Percentiles rank a stretch among this genome's conserved stretches.
Conservation (phyloP, 805 yeast species). For the Hanseniaspora meyeri region DNA sequence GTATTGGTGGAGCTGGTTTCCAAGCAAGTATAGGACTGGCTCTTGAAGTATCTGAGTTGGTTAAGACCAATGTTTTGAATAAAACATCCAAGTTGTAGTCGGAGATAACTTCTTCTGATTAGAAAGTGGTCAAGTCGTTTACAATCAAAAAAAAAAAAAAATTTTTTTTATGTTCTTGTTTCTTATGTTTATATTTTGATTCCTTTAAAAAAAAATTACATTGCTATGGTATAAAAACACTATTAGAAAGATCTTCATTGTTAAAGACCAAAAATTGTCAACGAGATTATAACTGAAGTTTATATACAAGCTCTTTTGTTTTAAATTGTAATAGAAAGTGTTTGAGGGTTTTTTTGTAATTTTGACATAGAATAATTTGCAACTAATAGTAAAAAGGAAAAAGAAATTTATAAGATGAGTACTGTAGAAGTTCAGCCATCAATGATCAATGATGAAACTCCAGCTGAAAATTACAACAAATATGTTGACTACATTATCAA, state of each 20-base stretch:
- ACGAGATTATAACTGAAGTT: too few relatives aligned
- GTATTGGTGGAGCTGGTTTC: slow-evolving; percentile 67
- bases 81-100: neutral
- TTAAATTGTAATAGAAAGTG: too few relatives aligned
- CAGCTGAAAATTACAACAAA: neutral
- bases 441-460: neutral
- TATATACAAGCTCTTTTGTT: too few relatives aligned
- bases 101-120: neutral
- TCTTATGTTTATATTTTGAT: neutral
- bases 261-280: too few relatives aligned
- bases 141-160: slow-evolving; percentile 17
- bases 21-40: slow-evolving; percentile 63
- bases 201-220: neutral
- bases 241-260: too few relatives aligned
- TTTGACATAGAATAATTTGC: neutral
- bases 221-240: too few relatives aligned
- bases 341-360: too few relatives aligned
- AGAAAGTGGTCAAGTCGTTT: neutral
- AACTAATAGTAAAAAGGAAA: neutral
- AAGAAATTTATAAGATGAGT: neutral
- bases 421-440: neutral
- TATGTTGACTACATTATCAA: slow-evolving; percentile 3
- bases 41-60: slow-evolving; percentile 31
- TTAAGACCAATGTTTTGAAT: slow-evolving; percentile 21
- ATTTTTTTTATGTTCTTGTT: neutral